Conservation (phyloP, 2,329 filamentous ascomycete genomes). For the Hypoxylon sp. region DNA sequence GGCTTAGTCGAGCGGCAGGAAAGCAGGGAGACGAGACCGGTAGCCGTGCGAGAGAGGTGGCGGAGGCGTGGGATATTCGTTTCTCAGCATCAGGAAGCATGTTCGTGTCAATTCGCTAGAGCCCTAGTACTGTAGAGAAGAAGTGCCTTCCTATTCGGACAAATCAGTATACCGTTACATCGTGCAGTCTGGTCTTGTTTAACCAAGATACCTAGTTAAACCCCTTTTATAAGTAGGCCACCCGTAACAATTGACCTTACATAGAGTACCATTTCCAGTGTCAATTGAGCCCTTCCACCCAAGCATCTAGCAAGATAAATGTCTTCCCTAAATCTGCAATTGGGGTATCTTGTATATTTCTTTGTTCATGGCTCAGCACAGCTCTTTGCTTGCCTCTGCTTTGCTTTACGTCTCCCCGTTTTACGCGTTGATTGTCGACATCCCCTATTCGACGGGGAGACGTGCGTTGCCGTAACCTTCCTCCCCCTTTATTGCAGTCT, state of each 20-base stretch:
- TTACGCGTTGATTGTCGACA: not conserved
- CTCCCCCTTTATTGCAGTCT: conserved; percentile 2
- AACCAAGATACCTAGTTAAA: too few relatives aligned
- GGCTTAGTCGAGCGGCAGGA: conserved; percentile 4
- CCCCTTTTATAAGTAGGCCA: too few relatives aligned
- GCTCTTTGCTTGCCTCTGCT: not conserved
- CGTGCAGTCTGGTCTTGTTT: too few relatives aligned
- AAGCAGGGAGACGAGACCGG: too few relatives aligned
- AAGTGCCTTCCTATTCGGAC: not conserved
- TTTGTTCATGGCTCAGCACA: not conserved
- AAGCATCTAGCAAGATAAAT: conserved; percentile 1
- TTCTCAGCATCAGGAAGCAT: conserved; percentile 6
- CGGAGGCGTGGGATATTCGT: not conserved
- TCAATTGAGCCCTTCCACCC: not conserved
- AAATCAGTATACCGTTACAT: not conserved
- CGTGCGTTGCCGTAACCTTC: not conserved
- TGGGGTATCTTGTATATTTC: conserved; percentile 28
- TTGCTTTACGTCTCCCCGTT: not conserved
- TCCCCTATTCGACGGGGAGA: conserved; percentile 3
- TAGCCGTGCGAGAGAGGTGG: conserved; percentile 2
- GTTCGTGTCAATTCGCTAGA: conserved; percentile 2
- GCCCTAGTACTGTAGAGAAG: not conserved
- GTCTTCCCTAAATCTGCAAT: conserved; percentile 22
- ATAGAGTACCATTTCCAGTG: not conserved
- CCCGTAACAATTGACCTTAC: too few relatives aligned